Base-by-base conservation (phyloP, 2,329 filamentous ascomycete genomes). In the Trichophaea hybrida region DNA sequence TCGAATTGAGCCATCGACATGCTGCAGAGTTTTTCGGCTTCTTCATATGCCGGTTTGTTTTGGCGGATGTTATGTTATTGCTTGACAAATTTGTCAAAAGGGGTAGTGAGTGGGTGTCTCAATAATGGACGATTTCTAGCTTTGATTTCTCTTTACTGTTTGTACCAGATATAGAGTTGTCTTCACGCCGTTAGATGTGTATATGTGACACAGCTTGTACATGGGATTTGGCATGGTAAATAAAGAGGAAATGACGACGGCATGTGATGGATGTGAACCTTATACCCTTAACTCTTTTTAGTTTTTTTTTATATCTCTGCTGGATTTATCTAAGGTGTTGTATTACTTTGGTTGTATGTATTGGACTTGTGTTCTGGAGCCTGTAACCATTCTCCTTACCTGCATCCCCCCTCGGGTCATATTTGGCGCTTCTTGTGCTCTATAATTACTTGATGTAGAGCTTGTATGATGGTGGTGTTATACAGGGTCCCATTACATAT, bases 11-110 rank as follows among this genome's bases (percentile, higher is more conserved):
- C 71, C 89, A 89, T 38, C 82, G 91, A 44, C 91, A 96, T 72
- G 93, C 91, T 6, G 88, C 91, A 37, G 93, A 98, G 73, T 98
- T 98, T 73, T 98, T 98, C 71, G 90, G 85, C 13, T 96, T 98
- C 73, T 97, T 93, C 71, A 80, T 98, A 33, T 96, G 91, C 73
- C 85, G 93, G 15, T 98, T 98, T 71, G 89, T 90, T n/a, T 76
- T 98, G 62, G 78, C 83, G 3, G 93, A 98, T 72, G 75, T 98
- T 62, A 80, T 83, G 43, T 72, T 93, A 70, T 77, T 98, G 75
- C 76, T 98, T 67, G 93, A 98, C 72, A 98, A 97, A 72, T 97
- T 93, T 70, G 84, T 98, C 71, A 98, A 98, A 77, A 82, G 90
- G 66, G 90, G 91, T 31, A 94, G 85, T 68, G 91, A 98, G 76